Base-by-base conservation (phyloP, 495 filamentous ascomycete species). In the Penicillium cinerascens region DNA sequence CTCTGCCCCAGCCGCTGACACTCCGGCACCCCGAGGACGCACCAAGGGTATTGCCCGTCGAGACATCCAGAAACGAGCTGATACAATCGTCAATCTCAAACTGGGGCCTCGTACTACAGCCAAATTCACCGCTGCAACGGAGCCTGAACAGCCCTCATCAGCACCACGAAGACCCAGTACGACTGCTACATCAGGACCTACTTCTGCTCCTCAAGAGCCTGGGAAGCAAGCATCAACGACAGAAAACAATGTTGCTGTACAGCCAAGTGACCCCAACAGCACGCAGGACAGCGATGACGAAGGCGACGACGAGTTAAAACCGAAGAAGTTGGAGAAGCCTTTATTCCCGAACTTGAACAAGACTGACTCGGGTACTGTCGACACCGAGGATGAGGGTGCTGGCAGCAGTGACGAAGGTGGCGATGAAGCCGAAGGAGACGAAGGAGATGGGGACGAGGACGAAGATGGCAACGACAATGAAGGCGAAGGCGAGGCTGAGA, bases 231-330 rank as follows among this genome's bases (percentile, higher is more conserved):
- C 13, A 15, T 39, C 59, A 37, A 16, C 35, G 6, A 49, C 47
- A 15, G 67, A 55, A 4, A 64, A 64, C 42, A 26, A 29, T 6
- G 47, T 21, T 23, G 52, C 46, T 47, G 69, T 37, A 44, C 65
- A 63, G 18, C 71, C 70, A 23, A 72, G 65, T 26, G 77, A 75
- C 42, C 75, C 73, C 6, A 78, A 81, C 13, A 88, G 82, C 58
- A 64, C 87, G 13, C 85, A 88, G 52, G 88, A 90, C 49, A 86
- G 81, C 45, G 88, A 85, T 0, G 88, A 91, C 55, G 88, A 92
- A 68, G 91, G 86, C 47, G 78, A 85, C 5, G 78, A 82, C 27
- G 78, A 80, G 22, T 71, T 70, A 54, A 65, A 67, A 29, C 76
- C 79, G 3, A 74, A 81, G 39, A 76, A 68, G 23, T 50, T 41